These are phyloP conservation scores for Bruguiera parviflora DNA, from an alignment of 345 rosid genomes.

Conservation along the genomic window DNA sequence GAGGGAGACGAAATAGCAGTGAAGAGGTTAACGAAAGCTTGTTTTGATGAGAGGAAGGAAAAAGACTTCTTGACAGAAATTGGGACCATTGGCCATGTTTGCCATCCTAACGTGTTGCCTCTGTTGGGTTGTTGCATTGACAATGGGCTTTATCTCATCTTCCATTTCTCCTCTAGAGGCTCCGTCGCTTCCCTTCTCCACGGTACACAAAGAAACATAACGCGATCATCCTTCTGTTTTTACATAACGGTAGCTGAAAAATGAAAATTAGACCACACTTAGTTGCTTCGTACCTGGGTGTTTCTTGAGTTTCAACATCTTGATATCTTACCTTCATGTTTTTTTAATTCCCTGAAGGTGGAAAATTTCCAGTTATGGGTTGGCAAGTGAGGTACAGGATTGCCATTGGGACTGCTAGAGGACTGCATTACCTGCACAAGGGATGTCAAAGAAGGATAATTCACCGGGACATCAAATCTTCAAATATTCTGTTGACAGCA, in stretches of 20 bases:
- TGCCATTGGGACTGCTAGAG: slow-evolving; percentile 77
- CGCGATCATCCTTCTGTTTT: no score
- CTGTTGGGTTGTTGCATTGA: slow-evolving; percentile 83
- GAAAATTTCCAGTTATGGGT: slow-evolving; percentile 42
- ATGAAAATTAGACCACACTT: neutral
- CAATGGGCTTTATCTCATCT: slow-evolving; percentile 81
- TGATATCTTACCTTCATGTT: neutral
- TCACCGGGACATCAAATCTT: slow-evolving; percentile 88
- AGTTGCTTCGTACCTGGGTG: slow-evolving; percentile 8
- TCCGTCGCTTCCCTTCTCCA: slow-evolving; percentile 88
- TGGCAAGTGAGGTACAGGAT: slow-evolving; percentile 78
- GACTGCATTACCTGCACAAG: slow-evolving; percentile 80
- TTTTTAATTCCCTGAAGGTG: slow-evolving; percentile 36
- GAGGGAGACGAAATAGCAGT: slow-evolving; percentile 73
- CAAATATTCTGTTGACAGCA: slow-evolving; percentile 69
- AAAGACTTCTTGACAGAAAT: slow-evolving; percentile 87
- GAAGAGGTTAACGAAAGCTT: slow-evolving; percentile 68
- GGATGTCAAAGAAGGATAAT: slow-evolving; percentile 89
- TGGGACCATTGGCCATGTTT: slow-evolving; percentile 89
- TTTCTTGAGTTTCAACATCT: slow-evolving; percentile 1
- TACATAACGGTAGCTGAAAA: no score
- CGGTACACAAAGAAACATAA: slow-evolving; percentile 36
- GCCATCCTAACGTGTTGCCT: slow-evolving; percentile 70
- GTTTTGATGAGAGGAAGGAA: slow-evolving; percentile 76
- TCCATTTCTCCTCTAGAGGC: slow-evolving; percentile 77